Evolutionary conservation across 75 land plant genomes (phyloP).

Genomic region (Sequoiadendron giganteum): DNA sequence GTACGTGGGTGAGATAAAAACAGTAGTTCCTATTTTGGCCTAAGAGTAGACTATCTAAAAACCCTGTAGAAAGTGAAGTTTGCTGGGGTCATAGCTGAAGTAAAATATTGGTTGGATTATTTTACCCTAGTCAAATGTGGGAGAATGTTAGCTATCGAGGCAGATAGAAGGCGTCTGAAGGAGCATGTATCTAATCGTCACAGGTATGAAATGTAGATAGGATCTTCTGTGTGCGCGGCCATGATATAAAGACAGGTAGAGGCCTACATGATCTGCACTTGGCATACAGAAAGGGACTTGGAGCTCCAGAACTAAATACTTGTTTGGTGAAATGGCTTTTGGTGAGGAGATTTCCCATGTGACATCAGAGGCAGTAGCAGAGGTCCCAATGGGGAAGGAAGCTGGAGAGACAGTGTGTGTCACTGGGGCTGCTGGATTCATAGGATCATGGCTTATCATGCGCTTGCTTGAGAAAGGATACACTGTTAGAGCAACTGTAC

Average conservation of each 20-base stretch:
- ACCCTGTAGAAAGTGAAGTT: too few species aligned
- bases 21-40: too few species aligned
- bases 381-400: background rate
- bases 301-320: background rate
- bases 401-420: constrained; percentile 25
- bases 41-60: too few species aligned
- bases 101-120: too few species aligned
- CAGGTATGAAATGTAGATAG: background rate
- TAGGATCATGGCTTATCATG: constrained; percentile 44
- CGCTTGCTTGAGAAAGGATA: constrained; percentile 40
- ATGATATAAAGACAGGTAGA: background rate
- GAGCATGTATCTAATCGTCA: background rate
- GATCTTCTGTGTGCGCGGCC: background rate
- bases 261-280: background rate
- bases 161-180: background rate
- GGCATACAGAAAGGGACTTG: background rate
- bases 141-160: background rate
- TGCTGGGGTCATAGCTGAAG: too few species aligned
- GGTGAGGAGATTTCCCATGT: background rate
- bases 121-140: too few species aligned
- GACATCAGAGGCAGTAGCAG: background rate
- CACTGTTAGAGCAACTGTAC: constrained; percentile 36
- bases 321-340: background rate
- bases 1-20: too few species aligned
- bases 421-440: constrained; percentile 51